Conservation (phyloP, 495 filamentous ascomycete genomes). For the Penicillium fimorum region DNA sequence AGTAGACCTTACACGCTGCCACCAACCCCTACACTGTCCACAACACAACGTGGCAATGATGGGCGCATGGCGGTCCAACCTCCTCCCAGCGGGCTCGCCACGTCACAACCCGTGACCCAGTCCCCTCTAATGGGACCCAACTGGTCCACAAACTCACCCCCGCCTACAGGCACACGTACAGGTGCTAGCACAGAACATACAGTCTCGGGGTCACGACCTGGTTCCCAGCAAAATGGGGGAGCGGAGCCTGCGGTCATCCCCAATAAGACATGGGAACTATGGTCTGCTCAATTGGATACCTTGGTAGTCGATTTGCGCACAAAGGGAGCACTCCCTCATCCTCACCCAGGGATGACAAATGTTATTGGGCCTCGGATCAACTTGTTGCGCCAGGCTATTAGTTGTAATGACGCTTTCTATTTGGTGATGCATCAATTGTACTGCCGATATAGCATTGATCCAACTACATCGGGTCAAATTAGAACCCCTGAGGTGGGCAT, state of each 20-base stretch:
- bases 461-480: conserved; percentile 6
- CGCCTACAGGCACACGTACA: not conserved
- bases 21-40: not conserved
- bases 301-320: conserved; percentile 10
- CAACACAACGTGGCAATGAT: not conserved
- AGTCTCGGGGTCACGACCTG: not conserved
- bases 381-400: conserved; percentile 58
- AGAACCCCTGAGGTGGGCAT: conserved; percentile 1
- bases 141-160: not conserved
- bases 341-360: not conserved
- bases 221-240: not conserved
- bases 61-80: conserved; percentile 2
- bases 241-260: not conserved
- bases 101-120: not conserved
- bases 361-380: conserved; percentile 44
- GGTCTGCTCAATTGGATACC: conserved; percentile 12
- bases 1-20: conserved; percentile 44
- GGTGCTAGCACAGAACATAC: not conserved
- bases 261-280: conserved; percentile 13
- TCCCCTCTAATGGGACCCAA: not conserved
- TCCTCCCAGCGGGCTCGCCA: not conserved
- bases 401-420: conserved; percentile 57
- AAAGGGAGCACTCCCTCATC: not conserved
- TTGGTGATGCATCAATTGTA: conserved; percentile 67
- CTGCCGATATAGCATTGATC: conserved; percentile 46